A percentile compares a stretch with the other conserved stretches of the same genome.
Conservation (phyloP, 768 basidiomycete species). For the Chalciporus piperatus region DNA sequence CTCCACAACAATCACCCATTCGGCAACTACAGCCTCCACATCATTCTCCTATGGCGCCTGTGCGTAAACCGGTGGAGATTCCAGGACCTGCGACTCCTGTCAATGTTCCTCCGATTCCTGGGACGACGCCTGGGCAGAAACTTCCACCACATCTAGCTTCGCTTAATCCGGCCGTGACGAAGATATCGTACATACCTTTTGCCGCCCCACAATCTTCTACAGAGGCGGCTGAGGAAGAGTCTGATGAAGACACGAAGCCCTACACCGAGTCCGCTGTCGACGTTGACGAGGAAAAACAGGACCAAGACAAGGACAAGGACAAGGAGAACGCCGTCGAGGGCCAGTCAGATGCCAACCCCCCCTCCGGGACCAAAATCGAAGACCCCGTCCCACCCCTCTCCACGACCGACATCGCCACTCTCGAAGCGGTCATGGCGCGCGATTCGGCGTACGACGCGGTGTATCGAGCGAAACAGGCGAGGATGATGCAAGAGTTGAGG, state of each 20-base stretch:
- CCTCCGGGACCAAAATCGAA: slow-evolving; percentile 12
- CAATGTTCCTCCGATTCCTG: slow-evolving; percentile 23
- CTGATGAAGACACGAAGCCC: slow-evolving; percentile 26
- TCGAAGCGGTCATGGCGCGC: slow-evolving; percentile 36
- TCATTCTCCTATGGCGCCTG: slow-evolving; percentile 20
- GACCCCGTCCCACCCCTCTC: slow-evolving; percentile 28
- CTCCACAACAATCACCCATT: slow-evolving; percentile 26
- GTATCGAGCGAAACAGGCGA: slow-evolving; percentile 47
- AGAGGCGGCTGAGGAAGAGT: slow-evolving; percentile 14
- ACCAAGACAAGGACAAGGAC: slow-evolving; percentile 12
- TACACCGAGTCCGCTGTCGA: not conserved
- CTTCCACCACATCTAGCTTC: slow-evolving; percentile 33
- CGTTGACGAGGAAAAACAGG: too few relatives aligned
- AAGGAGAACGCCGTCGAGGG: not conserved
- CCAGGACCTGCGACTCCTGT: slow-evolving; percentile 12
- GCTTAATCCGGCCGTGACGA: slow-evolving; percentile 32
- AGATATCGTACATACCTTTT: slow-evolving; percentile 28
- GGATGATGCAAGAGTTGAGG: slow-evolving; percentile 50
- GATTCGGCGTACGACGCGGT: slow-evolving; percentile 48
- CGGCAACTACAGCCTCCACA: slow-evolving; percentile 18
- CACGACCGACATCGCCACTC: slow-evolving; percentile 30
- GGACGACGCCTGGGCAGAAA: slow-evolving; percentile 28
- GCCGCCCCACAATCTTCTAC: slow-evolving; percentile 16
- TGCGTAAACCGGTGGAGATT: slow-evolving; percentile 22
- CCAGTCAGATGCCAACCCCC: slow-evolving; percentile 10